These are phyloP conservation scores for Pelagophyceae sp. DNA, from an alignment of 352 stramenopile species.

Conservation along the genomic window DNA sequence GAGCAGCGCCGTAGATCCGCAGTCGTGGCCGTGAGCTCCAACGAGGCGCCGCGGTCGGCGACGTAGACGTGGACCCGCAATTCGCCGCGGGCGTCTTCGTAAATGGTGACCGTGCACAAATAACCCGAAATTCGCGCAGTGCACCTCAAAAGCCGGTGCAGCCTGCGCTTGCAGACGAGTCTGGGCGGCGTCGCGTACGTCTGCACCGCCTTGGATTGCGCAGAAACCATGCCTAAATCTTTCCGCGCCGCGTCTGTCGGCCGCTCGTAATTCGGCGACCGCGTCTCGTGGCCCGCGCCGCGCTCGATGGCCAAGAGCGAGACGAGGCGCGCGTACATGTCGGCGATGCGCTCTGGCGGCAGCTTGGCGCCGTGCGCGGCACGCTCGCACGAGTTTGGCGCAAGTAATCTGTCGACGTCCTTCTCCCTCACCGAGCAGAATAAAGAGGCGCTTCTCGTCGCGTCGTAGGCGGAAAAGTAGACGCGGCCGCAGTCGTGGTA, in stretches of 20 bases:
- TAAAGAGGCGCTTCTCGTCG: constrained; percentile 8
- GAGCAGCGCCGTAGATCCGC: not conserved
- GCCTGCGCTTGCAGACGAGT: constrained; percentile 18
- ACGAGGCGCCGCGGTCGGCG: constrained; percentile 12
- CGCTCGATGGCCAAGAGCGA: constrained; percentile 22
- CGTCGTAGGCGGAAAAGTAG: constrained; percentile 28
- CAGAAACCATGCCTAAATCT: not conserved
- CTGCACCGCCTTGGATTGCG: not conserved
- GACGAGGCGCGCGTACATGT: constrained; percentile 27
- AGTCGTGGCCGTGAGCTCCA: constrained; percentile 18
- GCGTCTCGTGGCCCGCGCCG: not conserved
- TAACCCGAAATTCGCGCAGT: constrained; percentile 27
- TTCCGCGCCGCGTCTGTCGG: not conserved
- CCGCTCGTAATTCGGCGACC: not conserved
- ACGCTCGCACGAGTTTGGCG: constrained; percentile 24
- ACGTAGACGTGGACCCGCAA: constrained; percentile 25
- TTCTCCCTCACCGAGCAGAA: constrained; percentile 21
- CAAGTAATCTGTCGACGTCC: constrained; percentile 25
- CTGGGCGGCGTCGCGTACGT: not conserved
- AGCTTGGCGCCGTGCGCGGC: constrained; percentile 6
- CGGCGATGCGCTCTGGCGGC: constrained; percentile 16
- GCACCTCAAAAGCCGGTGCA: constrained; percentile 22
- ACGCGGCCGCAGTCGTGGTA: constrained; percentile 28
- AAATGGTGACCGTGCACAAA: constrained; percentile 21
- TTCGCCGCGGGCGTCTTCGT: constrained; percentile 27